A percentile compares a stretch with the other conserved stretches of the same genome.
Conservation (phyloP, 768 basidiomycete genomes). For the Suillus weaverae region DNA sequence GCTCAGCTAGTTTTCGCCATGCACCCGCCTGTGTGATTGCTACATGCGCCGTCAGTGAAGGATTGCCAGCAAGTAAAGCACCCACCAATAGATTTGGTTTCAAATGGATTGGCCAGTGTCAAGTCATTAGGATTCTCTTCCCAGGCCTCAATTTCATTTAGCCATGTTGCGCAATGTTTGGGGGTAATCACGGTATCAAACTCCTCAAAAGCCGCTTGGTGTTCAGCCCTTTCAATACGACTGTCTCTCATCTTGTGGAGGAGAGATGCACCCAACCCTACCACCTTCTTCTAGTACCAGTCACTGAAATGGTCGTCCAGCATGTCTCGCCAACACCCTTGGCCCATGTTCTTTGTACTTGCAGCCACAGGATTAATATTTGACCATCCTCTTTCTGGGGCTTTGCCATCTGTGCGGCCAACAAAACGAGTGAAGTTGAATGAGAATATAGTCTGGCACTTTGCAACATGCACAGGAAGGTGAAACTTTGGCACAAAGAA, state of each 20-base stretch:
- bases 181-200: neutral
- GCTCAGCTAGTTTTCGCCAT: constrained; percentile 22
- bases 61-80: neutral
- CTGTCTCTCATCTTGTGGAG: constrained; percentile 3
- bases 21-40: constrained; percentile 15
- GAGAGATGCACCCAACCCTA: neutral
- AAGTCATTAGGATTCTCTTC: constrained; percentile 17
- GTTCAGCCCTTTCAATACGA: neutral
- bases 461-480: constrained; percentile 14
- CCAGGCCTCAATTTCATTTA: constrained; percentile 18
- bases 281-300: neutral
- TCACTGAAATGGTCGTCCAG: neutral
- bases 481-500: constrained; percentile 27
- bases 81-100: constrained; percentile 10
- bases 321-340: constrained; percentile 2
- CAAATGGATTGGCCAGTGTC: constrained; percentile 19
- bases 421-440: constrained; percentile 4
- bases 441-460: constrained; percentile 14
- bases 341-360: constrained; percentile 10
- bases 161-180: constrained; percentile 17
- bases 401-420: constrained; percentile 24
- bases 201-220: neutral
- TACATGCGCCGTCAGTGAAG: neutral
- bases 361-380: constrained; percentile 12
- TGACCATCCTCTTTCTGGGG: constrained; percentile 22